phyloP scores from a whole-genome alignment of 2,329 filamentous ascomycete genomes.

The Fusarium sp. region DNA sequence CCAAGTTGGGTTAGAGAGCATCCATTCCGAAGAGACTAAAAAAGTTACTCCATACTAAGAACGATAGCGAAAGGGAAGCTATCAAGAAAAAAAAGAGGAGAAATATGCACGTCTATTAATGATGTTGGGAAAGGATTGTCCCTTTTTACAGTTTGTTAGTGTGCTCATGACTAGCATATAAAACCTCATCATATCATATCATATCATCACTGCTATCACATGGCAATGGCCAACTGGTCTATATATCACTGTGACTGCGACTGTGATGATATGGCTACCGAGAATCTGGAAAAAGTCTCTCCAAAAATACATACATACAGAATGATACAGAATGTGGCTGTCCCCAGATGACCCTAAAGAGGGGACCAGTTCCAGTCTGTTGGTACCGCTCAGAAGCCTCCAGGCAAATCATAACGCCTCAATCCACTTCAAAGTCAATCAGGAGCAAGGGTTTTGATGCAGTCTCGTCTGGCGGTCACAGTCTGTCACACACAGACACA shows the following conservation, averaged over 20 bases:
- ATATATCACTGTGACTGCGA: neutral
- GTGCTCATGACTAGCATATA: neutral
- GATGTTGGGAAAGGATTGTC: neutral
- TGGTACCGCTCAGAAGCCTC: conserved; percentile 6
- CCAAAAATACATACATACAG: neutral
- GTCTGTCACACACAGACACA: neutral
- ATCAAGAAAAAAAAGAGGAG: conserved; percentile 22
- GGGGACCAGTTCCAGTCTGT: conserved; percentile 15
- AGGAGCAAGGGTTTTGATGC: conserved; percentile 8
- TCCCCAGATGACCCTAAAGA: conserved; percentile 2
- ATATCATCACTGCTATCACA: neutral
- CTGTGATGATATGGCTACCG: neutral
- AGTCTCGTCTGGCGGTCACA: conserved; percentile 1
- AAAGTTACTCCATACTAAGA: neutral
- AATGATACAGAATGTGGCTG: conserved; percentile 1
- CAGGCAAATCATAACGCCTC: conserved; percentile 7
- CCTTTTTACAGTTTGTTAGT: neutral
- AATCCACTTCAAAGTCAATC: neutral
- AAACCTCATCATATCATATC: neutral
- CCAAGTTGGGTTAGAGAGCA: conserved; percentile 3
- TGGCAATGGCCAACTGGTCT: too few relatives aligned
- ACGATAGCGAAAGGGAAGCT: neutral
- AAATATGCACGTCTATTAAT: neutral
- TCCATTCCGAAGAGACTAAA: neutral
- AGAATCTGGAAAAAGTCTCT: neutral